Conservation (phyloP, 2,329 filamentous ascomycete species). For the Torrubiella hemipterigena region DNA sequence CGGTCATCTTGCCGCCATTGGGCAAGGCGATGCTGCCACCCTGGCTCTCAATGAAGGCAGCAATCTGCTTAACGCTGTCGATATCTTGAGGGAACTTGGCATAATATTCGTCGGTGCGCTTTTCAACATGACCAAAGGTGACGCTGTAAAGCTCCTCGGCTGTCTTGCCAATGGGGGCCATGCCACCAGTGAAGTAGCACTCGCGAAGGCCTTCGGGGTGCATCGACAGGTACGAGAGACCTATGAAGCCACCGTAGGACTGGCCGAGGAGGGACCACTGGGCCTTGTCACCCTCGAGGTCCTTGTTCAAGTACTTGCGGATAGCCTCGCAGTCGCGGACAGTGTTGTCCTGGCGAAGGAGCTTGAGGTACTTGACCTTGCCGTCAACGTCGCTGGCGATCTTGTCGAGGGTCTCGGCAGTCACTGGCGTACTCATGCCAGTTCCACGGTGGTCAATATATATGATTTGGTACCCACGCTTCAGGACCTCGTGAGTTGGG, state of each 20-base stretch:
- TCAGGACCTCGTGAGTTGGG: conserved; percentile 59
- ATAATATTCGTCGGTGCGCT: conserved; percentile 72
- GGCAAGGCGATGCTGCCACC: conserved; percentile 49
- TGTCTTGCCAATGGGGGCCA: conserved; percentile 61
- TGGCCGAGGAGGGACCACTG: conserved; percentile 85
- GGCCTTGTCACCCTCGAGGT: conserved; percentile 56
- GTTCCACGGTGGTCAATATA: conserved; percentile 88
- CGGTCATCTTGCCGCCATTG: conserved; percentile 59
- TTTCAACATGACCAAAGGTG: conserved; percentile 55
- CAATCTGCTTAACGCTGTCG: conserved; percentile 52
- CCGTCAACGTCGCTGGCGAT: conserved; percentile 46
- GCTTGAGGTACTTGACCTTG: conserved; percentile 70
- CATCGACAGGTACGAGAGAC: conserved; percentile 71
- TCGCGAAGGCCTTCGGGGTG: conserved; percentile 69
- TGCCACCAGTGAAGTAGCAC: conserved; percentile 72
- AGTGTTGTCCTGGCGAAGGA: conserved; percentile 82
- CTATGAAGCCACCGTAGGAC: conserved; percentile 84
- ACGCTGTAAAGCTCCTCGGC: conserved; percentile 66
- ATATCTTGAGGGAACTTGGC: conserved; percentile 75
- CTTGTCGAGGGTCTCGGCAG: conserved; percentile 53
- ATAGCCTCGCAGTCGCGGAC: conserved; percentile 84
- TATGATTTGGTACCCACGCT: conserved; percentile 73
- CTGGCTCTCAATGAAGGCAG: conserved; percentile 49
- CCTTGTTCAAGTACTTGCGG: conserved; percentile 58
- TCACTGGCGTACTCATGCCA: conserved; percentile 71